Percentiles rank a stretch among this genome's conserved stretches.
These are phyloP conservation scores for Zygosaccharomyces sapae DNA, from an alignment of 1,139 yeast genomes.

Conservation along the genomic window DNA sequence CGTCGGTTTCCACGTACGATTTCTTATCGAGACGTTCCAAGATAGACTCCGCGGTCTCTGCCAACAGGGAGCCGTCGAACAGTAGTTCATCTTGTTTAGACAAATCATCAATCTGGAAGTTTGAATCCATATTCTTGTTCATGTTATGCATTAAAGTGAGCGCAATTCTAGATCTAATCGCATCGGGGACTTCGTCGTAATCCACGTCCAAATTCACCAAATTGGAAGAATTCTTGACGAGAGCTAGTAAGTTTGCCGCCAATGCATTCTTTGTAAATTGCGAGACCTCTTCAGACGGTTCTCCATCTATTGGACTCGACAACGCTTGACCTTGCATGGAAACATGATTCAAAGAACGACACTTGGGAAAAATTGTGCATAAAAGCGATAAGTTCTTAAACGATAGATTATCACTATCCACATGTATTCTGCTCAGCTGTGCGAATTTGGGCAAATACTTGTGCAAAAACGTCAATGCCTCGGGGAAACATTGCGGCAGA, in stretches of 20 bases:
- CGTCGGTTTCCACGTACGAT: slow-evolving; percentile 34
- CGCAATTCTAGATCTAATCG: slow-evolving; percentile 72
- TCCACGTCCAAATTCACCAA: slow-evolving; percentile 72
- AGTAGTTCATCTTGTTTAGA: slow-evolving; percentile 45
- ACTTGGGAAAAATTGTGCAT: slow-evolving; percentile 65
- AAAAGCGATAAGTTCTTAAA: slow-evolving; percentile 64
- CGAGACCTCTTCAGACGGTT: slow-evolving; percentile 6
- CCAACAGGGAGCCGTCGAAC: slow-evolving; percentile 53
- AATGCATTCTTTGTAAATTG: slow-evolving; percentile 33
- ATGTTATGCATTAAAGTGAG: slow-evolving; percentile 78
- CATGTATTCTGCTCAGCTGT: slow-evolving; percentile 65
- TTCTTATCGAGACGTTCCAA: slow-evolving; percentile 39
- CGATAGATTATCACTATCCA: slow-evolving; percentile 67
- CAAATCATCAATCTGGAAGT: slow-evolving; percentile 35
- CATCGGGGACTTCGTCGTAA: slow-evolving; percentile 61
- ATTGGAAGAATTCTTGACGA: slow-evolving; percentile 61
- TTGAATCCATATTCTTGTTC: slow-evolving; percentile 55
- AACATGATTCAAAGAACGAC: slow-evolving; percentile 68
- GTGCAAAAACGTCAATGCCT: slow-evolving; percentile 56
- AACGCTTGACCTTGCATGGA: slow-evolving; percentile 53
- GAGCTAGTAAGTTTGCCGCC: slow-evolving; percentile 64
- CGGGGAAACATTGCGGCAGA: slow-evolving; percentile 70
- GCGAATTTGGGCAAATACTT: slow-evolving; percentile 62
- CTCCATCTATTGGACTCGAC: slow-evolving; percentile 1
- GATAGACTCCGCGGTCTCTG: slow-evolving; percentile 63